These are phyloP conservation scores for Curvularia verruculosa DNA, from an alignment of 2,329 filamentous ascomycete species.

Conservation along the genomic window DNA sequence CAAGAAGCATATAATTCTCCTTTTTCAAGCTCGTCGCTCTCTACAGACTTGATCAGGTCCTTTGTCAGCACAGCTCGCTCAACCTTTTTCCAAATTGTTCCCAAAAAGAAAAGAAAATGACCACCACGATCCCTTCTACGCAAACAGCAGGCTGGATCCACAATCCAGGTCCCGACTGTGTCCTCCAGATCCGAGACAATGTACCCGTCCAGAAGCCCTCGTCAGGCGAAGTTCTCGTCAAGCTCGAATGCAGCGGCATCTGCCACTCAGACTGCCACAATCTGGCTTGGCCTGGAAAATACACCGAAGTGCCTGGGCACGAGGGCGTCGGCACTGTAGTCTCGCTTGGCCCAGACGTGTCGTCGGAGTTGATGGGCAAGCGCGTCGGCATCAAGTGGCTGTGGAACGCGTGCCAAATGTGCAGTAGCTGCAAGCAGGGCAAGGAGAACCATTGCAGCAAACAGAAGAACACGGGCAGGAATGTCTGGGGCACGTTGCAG, in stretches of 20 bases:
- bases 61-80: background rate
- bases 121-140: conserved; percentile 33
- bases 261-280: conserved; percentile 58
- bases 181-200: conserved; percentile 45
- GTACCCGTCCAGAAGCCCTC: conserved; percentile 48
- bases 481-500: conserved; percentile 46
- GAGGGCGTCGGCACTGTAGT: conserved; percentile 56
- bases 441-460: conserved; percentile 51
- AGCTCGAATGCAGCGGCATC: conserved; percentile 56
- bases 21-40: background rate
- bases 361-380: conserved; percentile 37
- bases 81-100: background rate
- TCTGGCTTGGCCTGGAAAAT: conserved; percentile 51
- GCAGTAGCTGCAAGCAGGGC: conserved; percentile 45
- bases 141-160: conserved; percentile 50
- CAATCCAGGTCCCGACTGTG: conserved; percentile 42
- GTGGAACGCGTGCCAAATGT: conserved; percentile 51
- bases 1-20: background rate
- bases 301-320: conserved; percentile 56
- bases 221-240: conserved; percentile 53
- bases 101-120: background rate
- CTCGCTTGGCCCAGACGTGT: conserved; percentile 38
- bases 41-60: too few species aligned
- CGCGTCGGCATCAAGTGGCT: conserved; percentile 56
- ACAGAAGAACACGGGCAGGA: conserved; percentile 52